Conservation (phyloP, 306 rosid genomes). For the Corylus avellana region DNA sequence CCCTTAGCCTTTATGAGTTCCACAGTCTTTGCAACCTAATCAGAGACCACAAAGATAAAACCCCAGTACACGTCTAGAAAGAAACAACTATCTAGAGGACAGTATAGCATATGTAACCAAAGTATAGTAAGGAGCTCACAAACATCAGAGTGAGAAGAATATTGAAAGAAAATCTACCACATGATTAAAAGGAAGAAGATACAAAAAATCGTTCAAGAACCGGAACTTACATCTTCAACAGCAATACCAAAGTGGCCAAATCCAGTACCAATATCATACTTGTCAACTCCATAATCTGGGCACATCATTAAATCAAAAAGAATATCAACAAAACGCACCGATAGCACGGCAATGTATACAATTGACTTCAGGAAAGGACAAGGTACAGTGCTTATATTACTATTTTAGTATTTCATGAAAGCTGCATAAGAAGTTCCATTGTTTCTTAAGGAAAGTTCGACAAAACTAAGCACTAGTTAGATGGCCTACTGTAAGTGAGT, state of each 20-base stretch:
- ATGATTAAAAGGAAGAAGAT: constrained; percentile 12
- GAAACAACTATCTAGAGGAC: constrained; percentile 26
- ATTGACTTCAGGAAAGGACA: constrained; percentile 16
- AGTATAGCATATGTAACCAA: constrained; percentile 15
- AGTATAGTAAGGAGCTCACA: constrained; percentile 9
- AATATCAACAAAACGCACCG: constrained; percentile 23
- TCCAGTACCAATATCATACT: constrained; percentile 75
- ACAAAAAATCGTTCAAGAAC: constrained; percentile 18
- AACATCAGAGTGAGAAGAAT: constrained; percentile 2
- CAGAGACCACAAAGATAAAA: constrained; percentile 24
- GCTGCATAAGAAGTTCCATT: not conserved
- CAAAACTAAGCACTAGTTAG: not conserved
- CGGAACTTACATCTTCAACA: constrained; percentile 86
- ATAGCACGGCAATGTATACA: constrained; percentile 17
- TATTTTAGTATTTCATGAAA: constrained; percentile 3
- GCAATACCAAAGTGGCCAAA: constrained; percentile 91
- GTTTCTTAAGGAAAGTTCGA: constrained; percentile 25
- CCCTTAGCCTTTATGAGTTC: constrained; percentile 88
- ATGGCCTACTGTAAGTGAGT: constrained; percentile 78
- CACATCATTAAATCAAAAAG: constrained; percentile 32
- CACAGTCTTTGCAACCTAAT: constrained; percentile 78
- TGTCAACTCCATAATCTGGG: constrained; percentile 83
- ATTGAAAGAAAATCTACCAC: constrained; percentile 1
- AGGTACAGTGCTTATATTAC: not conserved
- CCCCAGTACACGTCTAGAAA: constrained; percentile 8